phyloP scores from a whole-genome alignment of 2,329 filamentous ascomycete genomes.

The Penicillium corylophilum region DNA sequence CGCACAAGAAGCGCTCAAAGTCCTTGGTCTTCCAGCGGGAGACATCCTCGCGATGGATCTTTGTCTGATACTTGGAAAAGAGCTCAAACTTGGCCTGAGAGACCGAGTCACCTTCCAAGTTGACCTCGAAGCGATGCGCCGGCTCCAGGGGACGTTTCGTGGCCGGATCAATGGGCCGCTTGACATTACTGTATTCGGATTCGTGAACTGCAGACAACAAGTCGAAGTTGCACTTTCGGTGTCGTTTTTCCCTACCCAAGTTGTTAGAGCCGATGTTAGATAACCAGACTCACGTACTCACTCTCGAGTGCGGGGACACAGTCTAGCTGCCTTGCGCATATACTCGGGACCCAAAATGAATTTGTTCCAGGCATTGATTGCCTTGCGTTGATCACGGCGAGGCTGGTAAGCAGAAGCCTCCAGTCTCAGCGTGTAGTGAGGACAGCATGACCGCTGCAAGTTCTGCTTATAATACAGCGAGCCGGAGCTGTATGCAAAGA shows the following conservation, averaged over 20 bases:
- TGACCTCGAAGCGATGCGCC: slow-evolving; percentile 50
- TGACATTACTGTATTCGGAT: slow-evolving; percentile 45
- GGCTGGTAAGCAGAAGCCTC: slow-evolving; percentile 45
- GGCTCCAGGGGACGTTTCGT: slow-evolving; percentile 48
- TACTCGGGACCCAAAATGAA: slow-evolving; percentile 50
- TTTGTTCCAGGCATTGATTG: slow-evolving; percentile 50
- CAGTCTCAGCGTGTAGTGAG: slow-evolving; percentile 64
- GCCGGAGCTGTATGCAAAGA: slow-evolving; percentile 41
- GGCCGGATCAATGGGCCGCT: slow-evolving; percentile 45
- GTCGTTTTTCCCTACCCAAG: slow-evolving; percentile 42
- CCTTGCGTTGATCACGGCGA: slow-evolving; percentile 48
- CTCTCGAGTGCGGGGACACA: slow-evolving; percentile 48
- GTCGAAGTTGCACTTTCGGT: slow-evolving; percentile 46
- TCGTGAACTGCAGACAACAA: slow-evolving; percentile 43
- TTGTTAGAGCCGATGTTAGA: slow-evolving; percentile 7
- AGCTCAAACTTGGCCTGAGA: slow-evolving; percentile 50
- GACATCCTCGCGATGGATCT: slow-evolving; percentile 46
- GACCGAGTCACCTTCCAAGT: slow-evolving; percentile 47
- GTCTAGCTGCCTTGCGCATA: slow-evolving; percentile 44
- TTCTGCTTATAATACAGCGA: slow-evolving; percentile 53
- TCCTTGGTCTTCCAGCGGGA: slow-evolving; percentile 45
- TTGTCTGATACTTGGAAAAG: slow-evolving; percentile 49
- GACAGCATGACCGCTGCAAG: slow-evolving; percentile 78
- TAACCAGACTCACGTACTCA: slow-evolving; percentile 25
- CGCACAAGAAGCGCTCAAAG: slow-evolving; percentile 50